Conservation (phyloP, 805 yeast genomes). For the Wickerhamia fluorescens region DNA sequence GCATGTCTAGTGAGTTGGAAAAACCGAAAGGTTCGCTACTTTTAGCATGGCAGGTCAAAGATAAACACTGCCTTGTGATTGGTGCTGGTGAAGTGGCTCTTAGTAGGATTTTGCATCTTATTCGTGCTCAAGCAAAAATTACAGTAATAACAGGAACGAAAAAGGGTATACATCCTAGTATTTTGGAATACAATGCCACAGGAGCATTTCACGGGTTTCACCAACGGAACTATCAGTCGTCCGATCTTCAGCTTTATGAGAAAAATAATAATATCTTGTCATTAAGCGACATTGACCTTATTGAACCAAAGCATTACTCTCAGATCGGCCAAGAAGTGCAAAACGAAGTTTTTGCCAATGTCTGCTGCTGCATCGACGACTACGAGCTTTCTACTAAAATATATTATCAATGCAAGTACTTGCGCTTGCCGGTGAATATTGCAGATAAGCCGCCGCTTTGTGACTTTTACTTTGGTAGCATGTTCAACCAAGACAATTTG, state of each 20-base stretch:
- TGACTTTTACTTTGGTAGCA: slow-evolving; percentile 81
- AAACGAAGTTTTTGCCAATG: slow-evolving; percentile 49
- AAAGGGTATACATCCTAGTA: slow-evolving; percentile 20
- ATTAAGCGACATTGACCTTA: slow-evolving; percentile 13
- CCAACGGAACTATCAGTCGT: slow-evolving; percentile 36
- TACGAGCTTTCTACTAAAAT: slow-evolving; percentile 51
- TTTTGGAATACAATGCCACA: slow-evolving; percentile 15
- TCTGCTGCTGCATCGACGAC: slow-evolving; percentile 70
- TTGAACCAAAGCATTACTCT: slow-evolving; percentile 15
- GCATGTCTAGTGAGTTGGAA: too few relatives aligned
- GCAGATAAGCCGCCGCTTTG: slow-evolving; percentile 83
- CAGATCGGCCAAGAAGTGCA: slow-evolving; percentile 27
- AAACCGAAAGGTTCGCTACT: slow-evolving; percentile 48
- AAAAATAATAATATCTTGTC: slow-evolving; percentile 7
- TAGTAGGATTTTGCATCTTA: slow-evolving; percentile 57
- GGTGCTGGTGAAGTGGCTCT: slow-evolving; percentile 80
- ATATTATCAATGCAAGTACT: slow-evolving; percentile 40
- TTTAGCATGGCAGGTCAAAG: slow-evolving; percentile 68
- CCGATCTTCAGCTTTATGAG: slow-evolving; percentile 48
- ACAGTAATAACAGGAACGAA: slow-evolving; percentile 49
- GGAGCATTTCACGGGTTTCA: slow-evolving; percentile 40
- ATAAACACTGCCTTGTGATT: slow-evolving; percentile 59
- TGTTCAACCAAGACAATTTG: slow-evolving; percentile 62
- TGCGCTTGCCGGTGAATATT: slow-evolving; percentile 59
- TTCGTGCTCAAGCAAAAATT: slow-evolving; percentile 63